These are phyloP conservation scores for Tricholoma terreum DNA, from an alignment of 768 basidiomycete genomes.

Conservation along the genomic window DNA sequence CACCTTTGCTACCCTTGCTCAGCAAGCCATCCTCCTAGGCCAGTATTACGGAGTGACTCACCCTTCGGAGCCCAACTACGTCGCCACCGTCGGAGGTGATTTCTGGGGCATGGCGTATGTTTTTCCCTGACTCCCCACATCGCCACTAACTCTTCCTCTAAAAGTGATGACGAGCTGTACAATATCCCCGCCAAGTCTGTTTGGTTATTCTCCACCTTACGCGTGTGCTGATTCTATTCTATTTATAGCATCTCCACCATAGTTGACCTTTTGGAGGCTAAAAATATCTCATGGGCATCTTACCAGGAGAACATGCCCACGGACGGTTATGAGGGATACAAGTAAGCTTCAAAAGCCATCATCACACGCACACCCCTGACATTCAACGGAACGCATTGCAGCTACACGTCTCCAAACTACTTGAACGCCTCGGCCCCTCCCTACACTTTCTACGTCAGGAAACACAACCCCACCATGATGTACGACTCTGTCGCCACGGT, in stretches of 20 bases:
- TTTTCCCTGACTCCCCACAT: slow-evolving; percentile 17
- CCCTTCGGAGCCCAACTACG: slow-evolving; percentile 62
- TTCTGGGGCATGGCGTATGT: not conserved
- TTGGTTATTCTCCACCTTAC: not conserved
- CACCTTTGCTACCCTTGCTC: slow-evolving; percentile 36
- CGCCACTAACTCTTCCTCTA: slow-evolving; percentile 25
- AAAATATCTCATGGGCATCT: slow-evolving; percentile 55
- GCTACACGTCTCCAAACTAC: not conserved
- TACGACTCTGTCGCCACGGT: slow-evolving; percentile 48
- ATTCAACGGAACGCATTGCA: not conserved
- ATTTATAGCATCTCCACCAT: slow-evolving; percentile 41
- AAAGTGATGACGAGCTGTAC: slow-evolving; percentile 39
- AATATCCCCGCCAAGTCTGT: slow-evolving; percentile 35
- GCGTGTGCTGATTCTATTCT: not conserved
- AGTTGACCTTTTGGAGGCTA: slow-evolving; percentile 57
- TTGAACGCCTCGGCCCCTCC: not conserved
- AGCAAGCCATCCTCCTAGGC: slow-evolving; percentile 46
- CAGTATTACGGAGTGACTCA: slow-evolving; percentile 52
- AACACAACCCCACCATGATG: slow-evolving; percentile 41
- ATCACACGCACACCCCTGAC: not conserved
- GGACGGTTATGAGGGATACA: slow-evolving; percentile 44
- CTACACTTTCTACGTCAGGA: not conserved
- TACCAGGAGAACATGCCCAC: slow-evolving; percentile 60
- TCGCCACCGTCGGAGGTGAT: slow-evolving; percentile 24
- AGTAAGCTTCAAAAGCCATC: slow-evolving; percentile 16